A percentile compares a stretch with the other conserved stretches of the same genome.
Conservation (phyloP, 345 rosid genomes). For the Syzygium oleosum region DNA sequence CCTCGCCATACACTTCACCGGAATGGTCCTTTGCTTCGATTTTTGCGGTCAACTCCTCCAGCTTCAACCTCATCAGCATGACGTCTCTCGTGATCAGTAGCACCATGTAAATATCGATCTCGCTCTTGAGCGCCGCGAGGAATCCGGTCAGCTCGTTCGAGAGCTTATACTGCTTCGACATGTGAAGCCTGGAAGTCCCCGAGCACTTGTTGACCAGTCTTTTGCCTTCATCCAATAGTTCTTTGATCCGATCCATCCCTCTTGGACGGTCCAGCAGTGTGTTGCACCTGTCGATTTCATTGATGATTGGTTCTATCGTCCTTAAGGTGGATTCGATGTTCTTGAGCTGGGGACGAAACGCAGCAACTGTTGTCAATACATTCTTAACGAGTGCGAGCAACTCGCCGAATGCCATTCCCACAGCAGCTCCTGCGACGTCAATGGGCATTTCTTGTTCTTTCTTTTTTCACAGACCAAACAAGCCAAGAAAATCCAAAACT, state of each 20-base stretch:
- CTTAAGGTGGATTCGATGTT: background rate
- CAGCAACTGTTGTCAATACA: rapidly evolving
- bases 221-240: background rate
- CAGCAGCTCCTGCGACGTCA: too few relatives aligned
- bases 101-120: too few relatives aligned
- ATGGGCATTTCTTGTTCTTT: background rate
- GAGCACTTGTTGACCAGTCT: background rate
- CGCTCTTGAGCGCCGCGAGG: too few relatives aligned
- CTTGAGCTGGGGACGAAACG: background rate
- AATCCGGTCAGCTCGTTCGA: background rate
- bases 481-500: background rate
- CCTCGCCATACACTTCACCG: too few relatives aligned
- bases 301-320: background rate
- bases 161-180: too few relatives aligned
- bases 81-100: too few relatives aligned
- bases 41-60: too few relatives aligned
- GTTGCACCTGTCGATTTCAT: background rate
- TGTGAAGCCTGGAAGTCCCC: too few relatives aligned
- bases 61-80: too few relatives aligned
- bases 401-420: background rate
- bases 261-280: background rate
- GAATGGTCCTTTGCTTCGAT: too few relatives aligned
- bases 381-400: background rate
- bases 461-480: background rate
- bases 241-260: background rate